A percentile compares a stretch with the other conserved stretches of the same genome.
These are phyloP conservation scores for Penicillium robsamsonii DNA, from an alignment of 495 filamentous ascomycete species.

Conservation along the genomic window DNA sequence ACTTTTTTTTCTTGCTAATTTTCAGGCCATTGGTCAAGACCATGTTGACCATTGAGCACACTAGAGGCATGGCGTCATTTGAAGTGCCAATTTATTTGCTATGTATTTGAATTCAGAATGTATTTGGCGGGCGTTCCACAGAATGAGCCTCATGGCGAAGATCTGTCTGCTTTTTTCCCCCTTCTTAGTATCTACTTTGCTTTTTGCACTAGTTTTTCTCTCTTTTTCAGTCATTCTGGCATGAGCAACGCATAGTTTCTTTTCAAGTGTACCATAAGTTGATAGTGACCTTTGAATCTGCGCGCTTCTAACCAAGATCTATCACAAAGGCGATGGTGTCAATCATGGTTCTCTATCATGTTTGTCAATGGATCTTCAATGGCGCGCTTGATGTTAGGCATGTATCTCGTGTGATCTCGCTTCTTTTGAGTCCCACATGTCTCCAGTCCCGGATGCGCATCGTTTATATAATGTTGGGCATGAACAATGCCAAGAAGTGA, in stretches of 20 bases:
- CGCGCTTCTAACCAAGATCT: not conserved
- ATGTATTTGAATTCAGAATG: conserved; percentile 9
- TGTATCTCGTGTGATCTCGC: not conserved
- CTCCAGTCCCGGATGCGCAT: not conserved
- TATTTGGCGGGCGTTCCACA: conserved; percentile 12
- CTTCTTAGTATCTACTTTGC: conserved; percentile 1
- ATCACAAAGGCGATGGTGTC: not conserved
- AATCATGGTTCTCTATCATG: conserved; percentile 6
- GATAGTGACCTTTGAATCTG: not conserved
- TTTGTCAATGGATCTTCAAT: conserved; percentile 4
- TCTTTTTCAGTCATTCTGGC: not conserved
- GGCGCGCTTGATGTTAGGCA: not conserved
- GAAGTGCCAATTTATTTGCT: conserved; percentile 1
- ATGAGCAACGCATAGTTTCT: conserved; percentile 10
- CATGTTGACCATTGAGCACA: conserved; percentile 10
- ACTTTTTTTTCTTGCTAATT: conserved; percentile 9
- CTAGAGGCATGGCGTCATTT: conserved; percentile 14
- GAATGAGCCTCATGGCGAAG: conserved; percentile 1
- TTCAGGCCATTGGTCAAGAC: not conserved
- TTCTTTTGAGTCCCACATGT: conserved; percentile 2
- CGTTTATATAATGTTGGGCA: conserved; percentile 1
- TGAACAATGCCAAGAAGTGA: conserved; percentile 3
- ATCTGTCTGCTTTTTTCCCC: conserved; percentile 3
- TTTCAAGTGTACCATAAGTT: conserved; percentile 17
- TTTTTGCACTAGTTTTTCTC: not conserved